These are phyloP conservation scores for Magnaporthiopsis incrustans DNA, from an alignment of 2,329 filamentous ascomycete species.

Conservation along the genomic window DNA sequence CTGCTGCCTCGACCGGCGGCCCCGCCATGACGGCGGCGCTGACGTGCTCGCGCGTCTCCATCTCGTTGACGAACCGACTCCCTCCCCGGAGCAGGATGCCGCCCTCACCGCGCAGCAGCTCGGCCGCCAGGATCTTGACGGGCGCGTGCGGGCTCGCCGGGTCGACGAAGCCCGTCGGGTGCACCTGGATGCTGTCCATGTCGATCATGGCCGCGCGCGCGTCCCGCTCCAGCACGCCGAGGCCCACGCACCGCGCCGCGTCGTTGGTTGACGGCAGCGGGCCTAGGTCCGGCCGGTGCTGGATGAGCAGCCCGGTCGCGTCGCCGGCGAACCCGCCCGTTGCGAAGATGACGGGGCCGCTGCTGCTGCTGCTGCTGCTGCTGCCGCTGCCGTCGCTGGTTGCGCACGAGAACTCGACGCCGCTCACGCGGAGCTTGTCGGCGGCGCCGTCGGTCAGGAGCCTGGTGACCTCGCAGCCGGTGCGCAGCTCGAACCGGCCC, in stretches of 20 bases:
- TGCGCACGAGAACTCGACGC: background rate
- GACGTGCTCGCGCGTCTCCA: slow-evolving; percentile 50
- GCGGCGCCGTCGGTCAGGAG: slow-evolving; percentile 26
- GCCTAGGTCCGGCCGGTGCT: slow-evolving; percentile 50
- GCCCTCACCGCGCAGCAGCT: slow-evolving; percentile 54
- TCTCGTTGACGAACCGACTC: slow-evolving; percentile 52
- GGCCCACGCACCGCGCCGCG: slow-evolving; percentile 44
- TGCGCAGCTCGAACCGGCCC: slow-evolving; percentile 40
- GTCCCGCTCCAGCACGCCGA: slow-evolving; percentile 29
- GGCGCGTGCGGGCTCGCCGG: slow-evolving; percentile 32
- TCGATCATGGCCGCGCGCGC: slow-evolving; percentile 37
- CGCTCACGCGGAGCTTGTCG: background rate
- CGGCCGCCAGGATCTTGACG: slow-evolving; percentile 56
- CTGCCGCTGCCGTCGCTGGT: too few relatives aligned
- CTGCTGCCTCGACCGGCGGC: slow-evolving; percentile 16
- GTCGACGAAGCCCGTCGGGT: slow-evolving; percentile 58
- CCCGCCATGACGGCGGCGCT: slow-evolving; percentile 41
- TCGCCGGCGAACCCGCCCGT: slow-evolving; percentile 57
- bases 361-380: slow-evolving; percentile 4
- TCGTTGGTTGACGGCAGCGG: slow-evolving; percentile 58
- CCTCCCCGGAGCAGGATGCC: slow-evolving; percentile 46
- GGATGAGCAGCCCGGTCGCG: slow-evolving; percentile 44
- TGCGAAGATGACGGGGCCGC: slow-evolving; percentile 51
- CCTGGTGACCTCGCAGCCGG: slow-evolving; percentile 42
- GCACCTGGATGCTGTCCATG: slow-evolving; percentile 53